phyloP scores from a whole-genome alignment of 108 stramenopile genomes.

The Epipyxis sp. region DNA sequence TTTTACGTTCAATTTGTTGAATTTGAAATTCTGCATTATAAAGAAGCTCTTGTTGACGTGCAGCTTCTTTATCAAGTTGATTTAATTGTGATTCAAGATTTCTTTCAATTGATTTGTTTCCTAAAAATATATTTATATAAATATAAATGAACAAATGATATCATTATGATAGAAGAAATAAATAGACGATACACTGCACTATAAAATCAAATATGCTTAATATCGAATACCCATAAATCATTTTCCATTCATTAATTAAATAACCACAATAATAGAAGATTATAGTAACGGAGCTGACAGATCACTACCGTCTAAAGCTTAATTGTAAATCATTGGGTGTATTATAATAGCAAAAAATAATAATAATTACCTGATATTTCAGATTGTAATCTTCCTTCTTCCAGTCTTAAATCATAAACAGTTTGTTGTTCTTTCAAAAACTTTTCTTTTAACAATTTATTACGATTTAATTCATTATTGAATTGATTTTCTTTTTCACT shows the following conservation, averaged over 20 bases:
- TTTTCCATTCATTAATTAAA: too few relatives aligned
- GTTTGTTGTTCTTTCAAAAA: conserved; percentile 63
- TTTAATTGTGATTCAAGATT: conserved; percentile 61
- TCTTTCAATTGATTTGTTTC: conserved; percentile 49
- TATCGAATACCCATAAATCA: too few relatives aligned
- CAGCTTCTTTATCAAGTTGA: conserved; percentile 60
- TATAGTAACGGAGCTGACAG: too few relatives aligned
- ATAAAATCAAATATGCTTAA: too few relatives aligned
- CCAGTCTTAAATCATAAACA: conserved; percentile 57
- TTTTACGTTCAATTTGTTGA: conserved; percentile 58
- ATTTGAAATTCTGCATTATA: conserved; percentile 79
- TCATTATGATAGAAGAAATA: too few relatives aligned
- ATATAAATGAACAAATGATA: too few relatives aligned
- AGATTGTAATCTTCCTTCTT: conserved; percentile 64
- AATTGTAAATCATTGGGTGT: too few relatives aligned
- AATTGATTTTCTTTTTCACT: conserved; percentile 58
- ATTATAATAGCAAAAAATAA: too few relatives aligned
- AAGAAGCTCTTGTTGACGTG: conserved; percentile 70
- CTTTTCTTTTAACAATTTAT: conserved; percentile 55
- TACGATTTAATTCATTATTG: conserved; percentile 34
- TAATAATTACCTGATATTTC: conserved; percentile 70
- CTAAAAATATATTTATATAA: too few relatives aligned
- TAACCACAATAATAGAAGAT: too few relatives aligned
- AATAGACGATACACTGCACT: too few relatives aligned
- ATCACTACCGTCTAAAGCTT: too few relatives aligned